Evolutionary conservation across 768 basidiomycete species (phyloP).

Genomic region (Tulasnella sp.): DNA sequence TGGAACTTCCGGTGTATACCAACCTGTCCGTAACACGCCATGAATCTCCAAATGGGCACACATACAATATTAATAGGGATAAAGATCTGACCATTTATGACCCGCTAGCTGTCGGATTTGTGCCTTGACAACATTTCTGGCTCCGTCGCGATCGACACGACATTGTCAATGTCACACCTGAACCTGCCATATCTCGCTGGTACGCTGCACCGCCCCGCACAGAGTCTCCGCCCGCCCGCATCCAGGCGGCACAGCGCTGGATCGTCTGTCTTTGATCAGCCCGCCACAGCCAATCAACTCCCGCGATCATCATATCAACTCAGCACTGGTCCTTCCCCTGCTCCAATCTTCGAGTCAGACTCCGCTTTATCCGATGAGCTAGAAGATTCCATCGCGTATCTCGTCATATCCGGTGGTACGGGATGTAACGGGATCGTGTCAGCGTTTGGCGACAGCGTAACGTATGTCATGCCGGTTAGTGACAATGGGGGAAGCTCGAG

Average conservation of each 20-base stretch:
- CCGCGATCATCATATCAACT: background rate
- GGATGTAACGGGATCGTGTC: constrained; percentile 86
- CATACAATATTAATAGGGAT: too few species aligned
- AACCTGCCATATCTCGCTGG: too few species aligned
- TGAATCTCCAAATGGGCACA: too few species aligned
- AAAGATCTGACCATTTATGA: too few species aligned
- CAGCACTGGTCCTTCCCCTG: background rate
- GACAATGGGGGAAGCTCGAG: constrained; percentile 94
- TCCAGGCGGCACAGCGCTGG: constrained; percentile 11
- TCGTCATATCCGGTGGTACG: constrained; percentile 88
- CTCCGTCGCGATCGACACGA: too few species aligned
- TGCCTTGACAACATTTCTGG: too few species aligned
- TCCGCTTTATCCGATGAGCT: background rate
- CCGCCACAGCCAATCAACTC: background rate
- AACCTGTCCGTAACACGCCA: too few species aligned
- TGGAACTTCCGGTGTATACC: too few species aligned
- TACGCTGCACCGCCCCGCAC: background rate
- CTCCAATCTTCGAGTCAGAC: background rate
- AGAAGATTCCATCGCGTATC: constrained; percentile 14
- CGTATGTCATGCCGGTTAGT: constrained; percentile 84
- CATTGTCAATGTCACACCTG: too few species aligned
- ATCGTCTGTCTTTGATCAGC: constrained; percentile 18
- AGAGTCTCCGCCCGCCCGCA: background rate
- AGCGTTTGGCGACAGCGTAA: constrained; percentile 61
- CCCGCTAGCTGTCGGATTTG: too few species aligned